A percentile compares a stretch with the other conserved stretches of the same genome.
Evolutionary conservation across 805 yeast species (phyloP).

Genomic region (Ogataea ganodermae): DNA sequence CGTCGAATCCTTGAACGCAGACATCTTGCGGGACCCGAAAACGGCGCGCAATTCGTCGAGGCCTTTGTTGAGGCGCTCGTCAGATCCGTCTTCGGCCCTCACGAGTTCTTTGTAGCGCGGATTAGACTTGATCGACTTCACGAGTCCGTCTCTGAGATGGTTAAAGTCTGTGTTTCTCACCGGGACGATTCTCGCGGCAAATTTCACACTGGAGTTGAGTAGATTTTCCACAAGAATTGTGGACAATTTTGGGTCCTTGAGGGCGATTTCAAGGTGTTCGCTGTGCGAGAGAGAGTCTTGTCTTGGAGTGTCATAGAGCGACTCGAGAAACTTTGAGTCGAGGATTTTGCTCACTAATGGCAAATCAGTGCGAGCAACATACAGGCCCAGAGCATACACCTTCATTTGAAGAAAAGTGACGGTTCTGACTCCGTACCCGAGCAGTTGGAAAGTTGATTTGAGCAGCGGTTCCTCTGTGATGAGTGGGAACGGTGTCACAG

Average conservation of each 20-base stretch:
- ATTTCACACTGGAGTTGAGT: slow-evolving; percentile 58
- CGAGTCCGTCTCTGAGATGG: slow-evolving; percentile 86
- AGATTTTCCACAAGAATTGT: slow-evolving; percentile 55
- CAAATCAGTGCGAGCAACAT: slow-evolving; percentile 64
- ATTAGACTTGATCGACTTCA: slow-evolving; percentile 73
- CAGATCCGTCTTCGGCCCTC: slow-evolving; percentile 45
- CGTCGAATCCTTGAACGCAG: slow-evolving; percentile 74
- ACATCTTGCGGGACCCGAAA: slow-evolving; percentile 60
- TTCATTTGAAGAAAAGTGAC: slow-evolving; percentile 82
- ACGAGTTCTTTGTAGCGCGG: slow-evolving; percentile 54
- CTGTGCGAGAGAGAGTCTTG: slow-evolving; percentile 31
- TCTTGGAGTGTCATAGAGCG: slow-evolving; percentile 26
- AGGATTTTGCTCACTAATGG: slow-evolving; percentile 42
- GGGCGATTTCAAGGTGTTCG: slow-evolving; percentile 43
- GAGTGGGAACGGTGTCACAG: slow-evolving; percentile 34
- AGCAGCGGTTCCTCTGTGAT: slow-evolving; percentile 20
- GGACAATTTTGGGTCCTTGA: slow-evolving; percentile 55
- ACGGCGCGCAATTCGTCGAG: slow-evolving; percentile 63
- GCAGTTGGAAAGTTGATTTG: slow-evolving; percentile 45
- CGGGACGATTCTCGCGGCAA: slow-evolving; percentile 79
- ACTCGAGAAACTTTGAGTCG: slow-evolving; percentile 43
- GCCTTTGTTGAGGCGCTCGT: slow-evolving; percentile 43
- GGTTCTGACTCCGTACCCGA: slow-evolving; percentile 81
- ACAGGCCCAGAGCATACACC: slow-evolving; percentile 86
- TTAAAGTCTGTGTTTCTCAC: slow-evolving; percentile 88